These are phyloP conservation scores for Akanthomyces uredinophilus DNA, from an alignment of 2,329 filamentous ascomycete genomes.

Conservation along the genomic window DNA sequence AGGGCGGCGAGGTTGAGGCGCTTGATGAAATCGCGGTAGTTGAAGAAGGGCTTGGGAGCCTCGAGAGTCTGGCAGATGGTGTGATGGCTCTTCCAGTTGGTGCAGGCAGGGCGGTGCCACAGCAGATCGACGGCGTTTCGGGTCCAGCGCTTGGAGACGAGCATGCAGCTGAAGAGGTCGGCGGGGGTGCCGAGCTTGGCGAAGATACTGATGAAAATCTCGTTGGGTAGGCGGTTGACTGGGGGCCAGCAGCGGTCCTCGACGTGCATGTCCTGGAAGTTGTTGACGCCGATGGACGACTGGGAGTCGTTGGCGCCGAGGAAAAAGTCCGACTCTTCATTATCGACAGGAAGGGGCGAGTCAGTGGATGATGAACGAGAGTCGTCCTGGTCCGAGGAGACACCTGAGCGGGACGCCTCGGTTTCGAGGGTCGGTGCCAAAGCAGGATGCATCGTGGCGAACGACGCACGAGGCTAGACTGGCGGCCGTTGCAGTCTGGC, in stretches of 20 bases:
- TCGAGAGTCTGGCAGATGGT: constrained; percentile 76
- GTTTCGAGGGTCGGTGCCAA: constrained; percentile 15
- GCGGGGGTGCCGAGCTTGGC: constrained; percentile 69
- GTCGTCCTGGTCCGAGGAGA: constrained; percentile 41
- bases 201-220: constrained; percentile 92
- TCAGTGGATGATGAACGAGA: constrained; percentile 65
- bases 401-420: constrained; percentile 21
- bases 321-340: constrained; percentile 93
- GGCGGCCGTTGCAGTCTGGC: not conserved
- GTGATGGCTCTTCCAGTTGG: constrained; percentile 74
- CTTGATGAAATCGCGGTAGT: constrained; percentile 86
- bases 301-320: constrained; percentile 85
- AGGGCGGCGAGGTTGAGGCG: constrained; percentile 83
- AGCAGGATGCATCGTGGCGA: constrained; percentile 17
- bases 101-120: constrained; percentile 92
- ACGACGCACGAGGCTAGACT: not conserved
- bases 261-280: constrained; percentile 68
- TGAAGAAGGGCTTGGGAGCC: constrained; percentile 71
- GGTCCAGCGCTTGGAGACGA: constrained; percentile 92
- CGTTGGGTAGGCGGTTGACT: constrained; percentile 80
- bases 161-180: constrained; percentile 83
- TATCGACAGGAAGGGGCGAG: constrained; percentile 69
- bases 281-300: constrained; percentile 80
- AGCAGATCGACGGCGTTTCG: constrained; percentile 86
- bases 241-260: constrained; percentile 68